phyloP scores from a whole-genome alignment of 306 rosid species.

The Purshia tridentata region DNA sequence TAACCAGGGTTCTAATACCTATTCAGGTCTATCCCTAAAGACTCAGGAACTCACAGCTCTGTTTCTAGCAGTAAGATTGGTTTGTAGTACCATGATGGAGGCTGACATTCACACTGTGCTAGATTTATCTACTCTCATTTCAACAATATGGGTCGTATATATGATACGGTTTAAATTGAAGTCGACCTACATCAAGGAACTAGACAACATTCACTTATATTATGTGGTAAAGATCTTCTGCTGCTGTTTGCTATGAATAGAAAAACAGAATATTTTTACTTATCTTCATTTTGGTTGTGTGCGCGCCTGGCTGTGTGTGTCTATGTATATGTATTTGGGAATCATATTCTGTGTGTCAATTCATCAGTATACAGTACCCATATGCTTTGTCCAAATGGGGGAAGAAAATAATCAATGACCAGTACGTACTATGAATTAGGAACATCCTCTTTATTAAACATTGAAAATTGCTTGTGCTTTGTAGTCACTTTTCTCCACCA shows the following conservation, averaged over 20 bases:
- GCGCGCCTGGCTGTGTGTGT: background rate
- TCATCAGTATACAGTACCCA: background rate
- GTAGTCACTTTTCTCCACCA: background rate
- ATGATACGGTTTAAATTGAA: constrained; percentile 63
- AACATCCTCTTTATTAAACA: background rate
- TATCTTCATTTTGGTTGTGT: background rate
- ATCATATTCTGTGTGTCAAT: background rate
- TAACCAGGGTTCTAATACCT: constrained; percentile 4
- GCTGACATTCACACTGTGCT: constrained; percentile 44
- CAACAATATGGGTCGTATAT: constrained; percentile 59
- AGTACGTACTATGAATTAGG: background rate
- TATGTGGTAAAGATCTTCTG: constrained; percentile 49
- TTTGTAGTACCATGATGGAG: constrained; percentile 39
- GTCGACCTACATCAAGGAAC: constrained; percentile 59
- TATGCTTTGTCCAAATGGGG: background rate
- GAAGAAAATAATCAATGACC: background rate
- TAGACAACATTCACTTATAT: constrained; percentile 51
- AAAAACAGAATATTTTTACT: background rate
- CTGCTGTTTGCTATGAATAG: background rate
- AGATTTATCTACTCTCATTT: constrained; percentile 46
- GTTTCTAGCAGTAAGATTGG: constrained; percentile 43
- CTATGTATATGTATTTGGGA: too few species aligned
- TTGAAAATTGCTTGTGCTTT: background rate
- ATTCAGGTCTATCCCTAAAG: constrained; percentile 66
- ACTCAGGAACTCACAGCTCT: constrained; percentile 80